Evolutionary conservation across 1,284 basidiomycete species (phyloP).

Genomic region (Neonothopanus nambi): DNA sequence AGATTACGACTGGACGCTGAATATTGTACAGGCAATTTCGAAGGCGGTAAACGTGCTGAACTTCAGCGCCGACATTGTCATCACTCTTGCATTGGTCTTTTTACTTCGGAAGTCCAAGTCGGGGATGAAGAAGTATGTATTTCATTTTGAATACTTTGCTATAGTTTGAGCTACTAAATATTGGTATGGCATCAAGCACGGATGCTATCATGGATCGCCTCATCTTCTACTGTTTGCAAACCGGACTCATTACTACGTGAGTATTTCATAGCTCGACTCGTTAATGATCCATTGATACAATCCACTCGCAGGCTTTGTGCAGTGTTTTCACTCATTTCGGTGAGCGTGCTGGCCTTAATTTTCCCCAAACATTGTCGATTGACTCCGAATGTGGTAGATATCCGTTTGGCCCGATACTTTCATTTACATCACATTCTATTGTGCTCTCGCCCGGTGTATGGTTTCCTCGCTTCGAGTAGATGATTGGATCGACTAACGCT

Average conservation of each 20-base stretch:
- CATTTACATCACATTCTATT: conserved; percentile 14
- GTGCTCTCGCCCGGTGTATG: conserved; percentile 12
- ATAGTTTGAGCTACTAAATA: too few relatives aligned
- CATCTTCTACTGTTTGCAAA: too few relatives aligned
- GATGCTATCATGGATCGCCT: too few relatives aligned
- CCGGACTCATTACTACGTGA: too few relatives aligned
- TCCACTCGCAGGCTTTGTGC: neutral
- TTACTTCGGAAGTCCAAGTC: too few relatives aligned
- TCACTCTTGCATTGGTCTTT: conserved; percentile 8
- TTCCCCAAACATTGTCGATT: neutral
- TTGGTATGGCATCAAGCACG: neutral
- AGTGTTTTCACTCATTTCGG: conserved; percentile 14
- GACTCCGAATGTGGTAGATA: conserved; percentile 2
- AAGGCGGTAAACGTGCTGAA: conserved; percentile 11
- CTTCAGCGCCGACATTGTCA: conserved; percentile 10
- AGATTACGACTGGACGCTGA: neutral
- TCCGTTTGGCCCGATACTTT: conserved; percentile 13
- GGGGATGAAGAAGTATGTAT: too few relatives aligned
- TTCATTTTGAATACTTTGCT: neutral
- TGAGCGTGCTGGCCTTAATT: neutral
- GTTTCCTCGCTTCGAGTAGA: neutral
- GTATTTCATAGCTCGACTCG: neutral
- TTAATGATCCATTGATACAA: neutral
- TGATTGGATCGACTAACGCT: neutral
- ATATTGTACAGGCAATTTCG: conserved; percentile 5